Evolutionary conservation across 2,329 filamentous ascomycete species (phyloP).

Genomic region (Corynespora cassiicola): DNA sequence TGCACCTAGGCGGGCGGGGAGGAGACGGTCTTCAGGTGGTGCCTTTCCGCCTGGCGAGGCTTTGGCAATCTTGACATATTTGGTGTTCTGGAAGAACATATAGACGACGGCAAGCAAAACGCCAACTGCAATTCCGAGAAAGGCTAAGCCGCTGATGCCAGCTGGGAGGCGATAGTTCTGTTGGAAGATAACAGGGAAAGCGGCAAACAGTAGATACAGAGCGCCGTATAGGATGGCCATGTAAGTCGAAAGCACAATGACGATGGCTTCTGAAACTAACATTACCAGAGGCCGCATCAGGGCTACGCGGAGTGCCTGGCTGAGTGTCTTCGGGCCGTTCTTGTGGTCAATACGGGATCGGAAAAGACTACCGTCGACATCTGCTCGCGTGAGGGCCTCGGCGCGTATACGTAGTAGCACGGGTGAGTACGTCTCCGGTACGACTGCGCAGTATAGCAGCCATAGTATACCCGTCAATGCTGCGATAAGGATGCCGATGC

Average conservation of each 20-base stretch:
- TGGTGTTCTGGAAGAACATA: too few species aligned
- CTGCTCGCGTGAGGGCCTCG: constrained; percentile 52
- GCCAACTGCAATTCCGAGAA: too few species aligned
- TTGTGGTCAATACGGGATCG: constrained; percentile 52
- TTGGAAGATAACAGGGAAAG: constrained; percentile 21
- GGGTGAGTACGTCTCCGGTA: constrained; percentile 52
- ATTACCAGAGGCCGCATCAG: constrained; percentile 60
- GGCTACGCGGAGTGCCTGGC: constrained; percentile 39
- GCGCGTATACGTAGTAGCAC: constrained; percentile 44
- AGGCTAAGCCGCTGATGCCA: constrained; percentile 7
- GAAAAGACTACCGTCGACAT: constrained; percentile 42
- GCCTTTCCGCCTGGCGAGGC: too few species aligned
- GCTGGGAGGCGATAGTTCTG: constrained; percentile 16
- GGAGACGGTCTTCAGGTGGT: too few species aligned
- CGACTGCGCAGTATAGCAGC: constrained; percentile 42
- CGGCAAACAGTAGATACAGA: constrained; percentile 28
- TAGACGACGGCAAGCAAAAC: too few species aligned
- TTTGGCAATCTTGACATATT: too few species aligned
- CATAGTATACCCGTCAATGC: constrained; percentile 10
- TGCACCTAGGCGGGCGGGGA: too few species aligned
- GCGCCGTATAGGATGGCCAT: constrained; percentile 49
- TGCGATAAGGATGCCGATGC: constrained; percentile 16
- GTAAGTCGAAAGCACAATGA: constrained; percentile 52
- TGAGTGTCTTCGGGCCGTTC: constrained; percentile 34
- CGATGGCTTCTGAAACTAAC: constrained; percentile 59